Evolutionary conservation across 441 rosid genomes (phyloP).

Genomic region (Pelargonium cotyledonis): DNA sequence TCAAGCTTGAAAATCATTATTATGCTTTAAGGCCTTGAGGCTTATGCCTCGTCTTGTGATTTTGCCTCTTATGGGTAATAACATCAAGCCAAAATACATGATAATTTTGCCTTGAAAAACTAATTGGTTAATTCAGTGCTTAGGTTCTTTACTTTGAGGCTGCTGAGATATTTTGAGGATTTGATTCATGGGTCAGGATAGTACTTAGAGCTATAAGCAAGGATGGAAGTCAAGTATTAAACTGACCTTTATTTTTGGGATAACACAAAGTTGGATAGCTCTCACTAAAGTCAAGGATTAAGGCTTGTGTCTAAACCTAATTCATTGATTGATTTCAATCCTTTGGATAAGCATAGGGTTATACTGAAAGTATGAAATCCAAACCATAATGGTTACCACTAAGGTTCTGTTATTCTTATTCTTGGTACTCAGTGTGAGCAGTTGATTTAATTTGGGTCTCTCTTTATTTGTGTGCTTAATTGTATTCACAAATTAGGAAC

Average conservation of each 20-base stretch:
- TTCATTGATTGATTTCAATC: neutral
- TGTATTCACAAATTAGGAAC: no score
- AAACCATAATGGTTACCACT: neutral
- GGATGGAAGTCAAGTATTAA: neutral
- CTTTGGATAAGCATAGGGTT: neutral
- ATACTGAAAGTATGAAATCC: neutral
- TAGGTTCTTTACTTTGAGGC: neutral
- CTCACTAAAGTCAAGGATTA: neutral
- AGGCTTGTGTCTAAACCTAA: neutral
- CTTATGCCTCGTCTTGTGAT: neutral
- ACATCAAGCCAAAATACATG: neutral
- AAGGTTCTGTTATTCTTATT: neutral
- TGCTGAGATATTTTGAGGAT: conserved; percentile 1
- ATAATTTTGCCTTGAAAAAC: neutral
- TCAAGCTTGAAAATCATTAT: neutral
- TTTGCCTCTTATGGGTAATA: neutral
- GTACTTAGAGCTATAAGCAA: neutral
- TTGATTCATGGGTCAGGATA: neutral
- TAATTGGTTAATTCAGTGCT: neutral
- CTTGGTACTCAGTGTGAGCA: neutral
- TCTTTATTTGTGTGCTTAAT: no score
- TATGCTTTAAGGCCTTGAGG: neutral
- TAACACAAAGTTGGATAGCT: neutral
- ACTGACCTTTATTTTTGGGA: neutral
- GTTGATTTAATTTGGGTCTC: neutral